Percentiles rank a stretch among this genome's conserved stretches.
These are phyloP conservation scores for Inga oerstediana DNA, from an alignment of 306 rosid species.

Conservation along the genomic window DNA sequence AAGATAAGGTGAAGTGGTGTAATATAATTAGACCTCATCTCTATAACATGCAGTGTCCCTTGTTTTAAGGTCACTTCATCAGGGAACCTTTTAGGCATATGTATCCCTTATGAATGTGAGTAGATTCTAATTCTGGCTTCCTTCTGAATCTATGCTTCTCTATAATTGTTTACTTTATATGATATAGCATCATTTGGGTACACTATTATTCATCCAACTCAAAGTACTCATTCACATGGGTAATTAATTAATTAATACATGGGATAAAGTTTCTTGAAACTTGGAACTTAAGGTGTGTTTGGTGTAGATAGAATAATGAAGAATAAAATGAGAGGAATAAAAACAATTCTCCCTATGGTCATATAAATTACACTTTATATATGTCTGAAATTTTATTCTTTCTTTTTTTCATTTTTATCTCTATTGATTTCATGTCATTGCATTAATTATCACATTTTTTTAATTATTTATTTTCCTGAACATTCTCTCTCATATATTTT, in stretches of 20 bases:
- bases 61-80: constrained; percentile 53
- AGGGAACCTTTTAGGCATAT: constrained; percentile 32
- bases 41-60: constrained; percentile 36
- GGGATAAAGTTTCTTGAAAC: constrained; percentile 36
- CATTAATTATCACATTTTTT: too few species aligned
- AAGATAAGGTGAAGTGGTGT: constrained; percentile 41
- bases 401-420: too few species aligned
- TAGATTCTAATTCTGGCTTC: constrained; percentile 37
- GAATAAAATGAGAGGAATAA: neutral
- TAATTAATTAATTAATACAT: neutral
- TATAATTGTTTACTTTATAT: neutral
- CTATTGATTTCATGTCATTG: too few species aligned
- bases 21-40: constrained; percentile 36
- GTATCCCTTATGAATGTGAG: constrained; percentile 28
- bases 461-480: too few species aligned
- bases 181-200: neutral
- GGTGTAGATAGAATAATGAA: neutral
- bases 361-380: too few species aligned
- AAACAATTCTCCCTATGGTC: too few species aligned
- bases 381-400: too few species aligned
- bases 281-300: constrained; percentile 19
- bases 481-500: too few species aligned
- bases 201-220: neutral
- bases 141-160: constrained; percentile 11
- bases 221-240: constrained; percentile 25